Evolutionary conservation across 148 eudicot species (phyloP), one percentile per base, ranked within the genome.

Genomic region (Cornus suecica): DNA sequence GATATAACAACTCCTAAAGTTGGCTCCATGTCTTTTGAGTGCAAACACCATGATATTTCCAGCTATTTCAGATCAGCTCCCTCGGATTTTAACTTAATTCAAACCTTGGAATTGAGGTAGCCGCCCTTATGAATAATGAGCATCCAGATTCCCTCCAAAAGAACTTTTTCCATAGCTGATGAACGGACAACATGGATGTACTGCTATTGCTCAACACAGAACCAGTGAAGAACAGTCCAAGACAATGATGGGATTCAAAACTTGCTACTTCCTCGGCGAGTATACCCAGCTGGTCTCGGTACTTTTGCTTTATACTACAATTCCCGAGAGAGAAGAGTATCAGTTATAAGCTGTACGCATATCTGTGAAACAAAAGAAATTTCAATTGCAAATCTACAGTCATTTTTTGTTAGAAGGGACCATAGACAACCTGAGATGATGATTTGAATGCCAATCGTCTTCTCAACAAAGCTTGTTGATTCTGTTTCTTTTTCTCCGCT

Each of bases 401-500:
- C 23, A 51, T 15, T 68, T 70, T 62, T n/a, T 23, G 54, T 10
- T 76, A 72, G 18, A 18, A 56, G 58, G 34, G 28, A 66, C 3
- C 65, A 72, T 31, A 25, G 25, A 29, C 6, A 22, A 88, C 98
- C 90, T 75, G 80, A 41, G 75, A 74, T 41, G 85, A 79, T 11
- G 84, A 73, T 37, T 66, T 85, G 20, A 61, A 80, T 64, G 75
- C 72, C 51, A 69, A 15, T 73, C 71, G 83, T 77, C 72, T 89
- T 81, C 79, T 87, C 78, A 70, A 62, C 65, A 80, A 81, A 63
- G 80, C 42, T 67, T 70, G 83, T 68, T 85, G 88, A 77, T 83
- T 74, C 78, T 84, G 86, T 74, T 85, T 88, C 90, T 80, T 95
- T 80, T 89, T 95, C 92, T 91, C 88, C 73, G 87, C 99, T 18